phyloP scores from a whole-genome alignment of 2,329 filamentous ascomycete genomes.

The Colletotrichum sp. region DNA sequence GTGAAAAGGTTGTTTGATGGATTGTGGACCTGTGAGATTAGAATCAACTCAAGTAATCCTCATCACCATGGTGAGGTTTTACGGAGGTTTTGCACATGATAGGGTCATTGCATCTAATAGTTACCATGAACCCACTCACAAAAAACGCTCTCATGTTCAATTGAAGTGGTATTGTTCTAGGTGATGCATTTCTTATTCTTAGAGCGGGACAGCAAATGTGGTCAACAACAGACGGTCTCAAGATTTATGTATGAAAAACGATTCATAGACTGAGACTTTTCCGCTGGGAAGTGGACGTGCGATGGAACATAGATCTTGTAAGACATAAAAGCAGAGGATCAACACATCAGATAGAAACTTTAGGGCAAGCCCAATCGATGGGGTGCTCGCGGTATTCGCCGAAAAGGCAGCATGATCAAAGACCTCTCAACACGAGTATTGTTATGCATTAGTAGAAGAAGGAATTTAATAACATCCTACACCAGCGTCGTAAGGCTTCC shows the following conservation, averaged over 20 bases:
- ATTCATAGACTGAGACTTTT: background rate
- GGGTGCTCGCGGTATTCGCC: background rate
- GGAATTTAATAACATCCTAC: no score
- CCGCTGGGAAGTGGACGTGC: background rate
- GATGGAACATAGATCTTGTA: background rate
- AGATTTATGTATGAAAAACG: fast-evolving
- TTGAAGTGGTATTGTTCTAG: fast-evolving
- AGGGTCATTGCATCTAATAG: background rate
- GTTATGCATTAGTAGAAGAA: no score
- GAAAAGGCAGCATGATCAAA: background rate
- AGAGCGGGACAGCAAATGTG: background rate
- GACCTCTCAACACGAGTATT: no score
- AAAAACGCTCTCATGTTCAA: background rate
- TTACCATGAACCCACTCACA: background rate
- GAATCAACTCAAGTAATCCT: background rate
- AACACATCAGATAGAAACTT: background rate
- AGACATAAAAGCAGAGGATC: background rate
- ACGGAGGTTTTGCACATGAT: background rate
- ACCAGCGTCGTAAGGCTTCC: background rate
- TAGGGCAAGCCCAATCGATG: background rate
- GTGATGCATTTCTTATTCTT: background rate
- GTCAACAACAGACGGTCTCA: background rate
- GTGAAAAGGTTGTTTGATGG: background rate
- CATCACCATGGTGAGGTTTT: background rate
- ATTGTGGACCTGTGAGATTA: background rate